These are phyloP conservation scores for Lolium perenne DNA, from an alignment of 176 grass and related monocot species.

Conservation along the genomic window DNA sequence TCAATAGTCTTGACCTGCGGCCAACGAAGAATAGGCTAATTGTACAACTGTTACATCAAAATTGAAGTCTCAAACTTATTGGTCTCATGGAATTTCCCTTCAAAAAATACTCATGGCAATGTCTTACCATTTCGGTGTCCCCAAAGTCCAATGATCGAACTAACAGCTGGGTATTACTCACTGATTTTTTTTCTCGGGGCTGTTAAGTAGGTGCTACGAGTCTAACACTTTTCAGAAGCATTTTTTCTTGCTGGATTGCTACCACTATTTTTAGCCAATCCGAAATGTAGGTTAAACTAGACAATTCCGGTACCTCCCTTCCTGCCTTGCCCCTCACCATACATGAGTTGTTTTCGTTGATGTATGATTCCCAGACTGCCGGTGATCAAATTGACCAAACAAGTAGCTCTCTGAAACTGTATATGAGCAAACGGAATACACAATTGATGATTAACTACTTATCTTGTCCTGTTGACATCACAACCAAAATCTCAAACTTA, in stretches of 20 bases:
- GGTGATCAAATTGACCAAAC: not conserved
- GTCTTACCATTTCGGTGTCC: not conserved
- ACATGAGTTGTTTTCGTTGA: not conserved
- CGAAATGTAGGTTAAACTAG: not conserved
- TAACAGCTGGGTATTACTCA: not conserved
- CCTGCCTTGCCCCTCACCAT: not conserved
- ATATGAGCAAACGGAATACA: not conserved
- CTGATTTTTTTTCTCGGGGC: not conserved
- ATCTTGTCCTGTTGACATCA: not conserved
- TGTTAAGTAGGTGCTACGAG: not conserved
- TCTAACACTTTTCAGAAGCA: not conserved
- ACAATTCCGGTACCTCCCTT: not conserved
- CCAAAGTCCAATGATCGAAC: not conserved
- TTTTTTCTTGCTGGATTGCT: conserved; percentile 8
- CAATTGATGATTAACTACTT: not conserved
- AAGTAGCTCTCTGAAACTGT: not conserved
- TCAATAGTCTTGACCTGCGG: not conserved
- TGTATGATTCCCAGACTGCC: not conserved
- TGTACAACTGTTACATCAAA: not conserved
- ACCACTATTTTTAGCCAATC: conserved; percentile 23
- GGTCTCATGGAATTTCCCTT: conserved; percentile 3
- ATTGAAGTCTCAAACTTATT: conserved; percentile 21
- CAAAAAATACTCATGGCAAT: not conserved
- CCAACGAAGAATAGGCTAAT: not conserved
- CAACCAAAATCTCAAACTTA: conserved; percentile 22